Evolutionary conservation across 345 rosid species (phyloP).

Genomic region (Trapa incisa): DNA sequence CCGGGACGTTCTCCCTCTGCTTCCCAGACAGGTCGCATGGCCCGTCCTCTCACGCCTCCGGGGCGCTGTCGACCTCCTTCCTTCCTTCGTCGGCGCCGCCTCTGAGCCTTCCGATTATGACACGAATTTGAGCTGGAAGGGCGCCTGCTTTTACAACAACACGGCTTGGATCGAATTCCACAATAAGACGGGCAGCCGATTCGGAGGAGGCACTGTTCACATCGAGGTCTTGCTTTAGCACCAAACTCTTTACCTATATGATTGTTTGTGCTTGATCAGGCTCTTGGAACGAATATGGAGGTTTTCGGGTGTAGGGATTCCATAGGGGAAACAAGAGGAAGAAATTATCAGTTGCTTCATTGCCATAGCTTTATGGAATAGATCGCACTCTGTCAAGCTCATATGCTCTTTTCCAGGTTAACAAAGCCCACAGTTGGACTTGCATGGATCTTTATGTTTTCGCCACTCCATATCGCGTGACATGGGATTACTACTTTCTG

Average conservation of each 20-base stretch:
- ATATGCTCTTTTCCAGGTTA: constrained; percentile 28
- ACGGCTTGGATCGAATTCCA: constrained; percentile 86
- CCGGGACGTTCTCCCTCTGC: constrained; percentile 53
- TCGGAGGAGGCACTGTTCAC: constrained; percentile 90
- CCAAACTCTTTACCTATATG: not conserved
- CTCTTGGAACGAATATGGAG: not conserved
- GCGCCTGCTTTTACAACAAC: constrained; percentile 77
- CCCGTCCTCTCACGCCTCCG: constrained; percentile 56
- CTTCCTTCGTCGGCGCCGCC: constrained; percentile 74
- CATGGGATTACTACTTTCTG: constrained; percentile 85
- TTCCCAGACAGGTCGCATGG: constrained; percentile 73
- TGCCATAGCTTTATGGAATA: not conserved
- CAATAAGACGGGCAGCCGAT: constrained; percentile 59
- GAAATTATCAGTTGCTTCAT: not conserved
- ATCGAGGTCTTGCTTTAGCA: constrained; percentile 34
- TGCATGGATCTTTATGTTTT: constrained; percentile 94
- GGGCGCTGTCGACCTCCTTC: constrained; percentile 60
- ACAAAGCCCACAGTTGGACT: constrained; percentile 86
- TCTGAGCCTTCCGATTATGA: constrained; percentile 24
- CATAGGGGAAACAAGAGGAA: not conserved
- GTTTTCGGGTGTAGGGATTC: not conserved
- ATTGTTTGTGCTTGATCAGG: not conserved
- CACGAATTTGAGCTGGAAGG: constrained; percentile 50
- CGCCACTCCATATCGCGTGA: constrained; percentile 85
- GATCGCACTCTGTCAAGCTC: not conserved